Evolutionary conservation across 2,329 filamentous ascomycete species (phyloP).

Genomic region (Aspergillus tubingensis): DNA sequence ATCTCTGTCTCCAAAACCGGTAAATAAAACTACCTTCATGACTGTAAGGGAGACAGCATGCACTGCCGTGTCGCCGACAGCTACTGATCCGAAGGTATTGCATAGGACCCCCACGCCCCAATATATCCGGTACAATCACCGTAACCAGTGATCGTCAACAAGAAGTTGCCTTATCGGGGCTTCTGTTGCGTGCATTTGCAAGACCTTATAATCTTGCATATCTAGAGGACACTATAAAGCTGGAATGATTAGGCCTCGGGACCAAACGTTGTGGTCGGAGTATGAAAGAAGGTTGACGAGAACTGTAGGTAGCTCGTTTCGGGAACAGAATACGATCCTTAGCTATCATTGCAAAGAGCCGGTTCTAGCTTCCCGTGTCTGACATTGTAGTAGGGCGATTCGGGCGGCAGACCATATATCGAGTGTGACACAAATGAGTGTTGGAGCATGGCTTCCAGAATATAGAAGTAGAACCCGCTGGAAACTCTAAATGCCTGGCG

Average conservation of each 20-base stretch:
- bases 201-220: background rate
- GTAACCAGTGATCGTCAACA: background rate
- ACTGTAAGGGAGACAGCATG: constrained; percentile 50
- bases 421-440: constrained; percentile 49
- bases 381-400: constrained; percentile 40
- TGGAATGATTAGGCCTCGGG: background rate
- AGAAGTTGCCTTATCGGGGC: constrained; percentile 15
- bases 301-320: background rate
- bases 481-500: constrained; percentile 41
- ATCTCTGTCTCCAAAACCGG: constrained; percentile 45
- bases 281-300: background rate
- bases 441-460: constrained; percentile 54
- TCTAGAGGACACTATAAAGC: background rate
- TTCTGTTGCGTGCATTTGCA: constrained; percentile 17
- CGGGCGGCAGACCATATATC: constrained; percentile 40
- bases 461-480: constrained; percentile 34
- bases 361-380: constrained; percentile 34
- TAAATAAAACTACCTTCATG: constrained; percentile 49
- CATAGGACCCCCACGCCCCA: constrained; percentile 39
- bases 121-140: constrained; percentile 20
- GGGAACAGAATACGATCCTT: constrained; percentile 32
- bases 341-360: constrained; percentile 31
- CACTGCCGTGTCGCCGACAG: constrained; percentile 45
- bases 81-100: constrained; percentile 45
- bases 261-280: no score